These are phyloP conservation scores for Diophrys sp. DNA, from an alignment of 73 alveolate species.

Conservation along the genomic window DNA sequence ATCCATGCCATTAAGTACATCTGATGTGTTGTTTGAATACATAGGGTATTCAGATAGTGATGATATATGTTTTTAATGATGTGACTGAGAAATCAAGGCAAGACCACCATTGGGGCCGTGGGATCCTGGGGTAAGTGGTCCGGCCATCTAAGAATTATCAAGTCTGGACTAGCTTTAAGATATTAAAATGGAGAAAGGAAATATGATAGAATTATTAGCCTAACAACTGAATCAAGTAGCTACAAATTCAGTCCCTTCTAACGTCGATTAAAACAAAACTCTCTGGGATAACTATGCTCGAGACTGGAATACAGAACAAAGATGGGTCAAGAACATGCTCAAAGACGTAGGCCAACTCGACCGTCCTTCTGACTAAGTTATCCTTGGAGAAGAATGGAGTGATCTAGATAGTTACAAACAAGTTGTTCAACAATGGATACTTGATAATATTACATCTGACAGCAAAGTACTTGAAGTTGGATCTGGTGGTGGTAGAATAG, in stretches of 20 bases:
- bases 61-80: too few relatives aligned
- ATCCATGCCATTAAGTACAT: too few relatives aligned
- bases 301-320: slow-evolving; percentile 51
- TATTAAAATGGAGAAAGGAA: neutral
- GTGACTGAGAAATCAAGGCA: too few relatives aligned
- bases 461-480: slow-evolving; percentile 62
- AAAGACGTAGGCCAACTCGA: slow-evolving; percentile 32
- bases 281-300: slow-evolving; percentile 73
- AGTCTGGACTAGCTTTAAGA: too few relatives aligned
- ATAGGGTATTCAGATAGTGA: too few relatives aligned
- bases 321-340: slow-evolving; percentile 59
- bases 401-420: slow-evolving; percentile 36
- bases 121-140: too few relatives aligned
- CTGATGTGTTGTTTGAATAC: too few relatives aligned
- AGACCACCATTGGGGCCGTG: too few relatives aligned
- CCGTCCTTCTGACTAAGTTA: slow-evolving; percentile 10
- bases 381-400: slow-evolving; percentile 73
- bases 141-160: too few relatives aligned
- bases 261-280: slow-evolving; percentile 55
- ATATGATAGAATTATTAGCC: slow-evolving; percentile 13
- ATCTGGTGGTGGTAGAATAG: slow-evolving; percentile 77
- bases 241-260: slow-evolving; percentile 52
- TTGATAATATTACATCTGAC: neutral
- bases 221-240: slow-evolving; percentile 7
- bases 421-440: slow-evolving; percentile 28